phyloP scores from a whole-genome alignment of 2,329 filamentous ascomycete genomes.

The Sphaerulina vaccinii region DNA sequence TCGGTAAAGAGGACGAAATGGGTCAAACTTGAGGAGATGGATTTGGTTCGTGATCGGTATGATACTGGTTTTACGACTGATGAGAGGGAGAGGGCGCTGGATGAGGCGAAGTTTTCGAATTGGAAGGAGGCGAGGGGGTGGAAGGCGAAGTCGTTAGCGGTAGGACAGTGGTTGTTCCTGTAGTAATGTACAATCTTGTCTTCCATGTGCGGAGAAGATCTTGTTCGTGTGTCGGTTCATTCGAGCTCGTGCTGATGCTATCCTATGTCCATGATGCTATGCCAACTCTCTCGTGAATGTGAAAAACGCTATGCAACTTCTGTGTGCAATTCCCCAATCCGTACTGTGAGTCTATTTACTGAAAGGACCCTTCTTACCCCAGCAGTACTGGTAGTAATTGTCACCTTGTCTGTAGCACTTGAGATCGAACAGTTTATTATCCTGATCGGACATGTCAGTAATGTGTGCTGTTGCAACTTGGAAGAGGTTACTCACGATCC shows the following conservation, averaged over 20 bases:
- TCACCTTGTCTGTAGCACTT: not conserved
- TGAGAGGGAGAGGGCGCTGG: slow-evolving; percentile 21
- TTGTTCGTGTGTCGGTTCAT: no score
- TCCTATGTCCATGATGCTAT: no score
- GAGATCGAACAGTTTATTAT: not conserved
- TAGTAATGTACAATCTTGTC: no score
- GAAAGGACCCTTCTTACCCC: not conserved
- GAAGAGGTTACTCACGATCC: not conserved
- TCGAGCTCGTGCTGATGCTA: no score
- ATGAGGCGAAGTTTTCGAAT: slow-evolving; percentile 17
- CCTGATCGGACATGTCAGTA: not conserved
- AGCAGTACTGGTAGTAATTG: not conserved
- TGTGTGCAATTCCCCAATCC: no score
- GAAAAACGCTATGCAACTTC: no score
- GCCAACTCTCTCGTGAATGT: no score
- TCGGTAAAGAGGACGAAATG: slow-evolving; percentile 48
- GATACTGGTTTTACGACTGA: slow-evolving; percentile 20
- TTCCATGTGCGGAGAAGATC: no score
- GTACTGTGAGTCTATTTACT: no score
- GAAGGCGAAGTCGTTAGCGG: slow-evolving; percentile 16
- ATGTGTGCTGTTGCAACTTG: not conserved
- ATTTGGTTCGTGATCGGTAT: slow-evolving; percentile 40
- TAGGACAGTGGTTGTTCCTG: slow-evolving; percentile 25
- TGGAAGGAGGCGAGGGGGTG: slow-evolving; percentile 17
- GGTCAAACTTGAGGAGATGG: slow-evolving; percentile 50